phyloP scores from a whole-genome alignment of 2,329 filamentous ascomycete genomes.

The Phyllosticta citriasiana region DNA sequence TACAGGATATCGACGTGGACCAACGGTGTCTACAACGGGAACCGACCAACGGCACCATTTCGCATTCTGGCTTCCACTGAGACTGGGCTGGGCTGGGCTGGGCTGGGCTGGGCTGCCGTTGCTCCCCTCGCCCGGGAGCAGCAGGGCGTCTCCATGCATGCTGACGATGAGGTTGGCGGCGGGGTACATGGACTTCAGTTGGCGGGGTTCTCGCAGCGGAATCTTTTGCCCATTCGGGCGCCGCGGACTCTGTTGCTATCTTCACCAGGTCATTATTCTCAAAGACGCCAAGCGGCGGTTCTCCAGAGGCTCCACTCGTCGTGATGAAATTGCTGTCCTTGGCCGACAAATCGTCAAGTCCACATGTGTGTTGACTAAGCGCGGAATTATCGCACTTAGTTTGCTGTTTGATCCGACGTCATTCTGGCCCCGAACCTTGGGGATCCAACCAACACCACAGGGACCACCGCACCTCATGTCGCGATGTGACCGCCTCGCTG shows the following conservation, averaged over 20 bases:
- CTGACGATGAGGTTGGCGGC: slow-evolving; percentile 2
- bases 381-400: not conserved
- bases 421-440: not conserved
- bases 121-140: not conserved
- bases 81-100: not conserved
- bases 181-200: not conserved
- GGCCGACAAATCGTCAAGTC: too few relatives aligned
- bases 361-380: not conserved
- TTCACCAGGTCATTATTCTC: not conserved
- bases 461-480: not conserved
- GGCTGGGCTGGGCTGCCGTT: not conserved
- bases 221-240: slow-evolving; percentile 5
- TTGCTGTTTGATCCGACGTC: not conserved
- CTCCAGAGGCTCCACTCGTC: not conserved
- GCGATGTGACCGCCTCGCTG: not conserved
- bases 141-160: not conserved
- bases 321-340: not conserved
- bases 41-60: not conserved
- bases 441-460: not conserved
- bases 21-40: not conserved
- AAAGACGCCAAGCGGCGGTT: not conserved
- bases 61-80: not conserved
- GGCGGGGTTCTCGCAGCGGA: slow-evolving; percentile 3
- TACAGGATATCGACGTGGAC: not conserved
- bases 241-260: slow-evolving; percentile 3